Base-by-base conservation (phyloP, 345 rosid genomes). In the Eucalyptus cloeziana region DNA sequence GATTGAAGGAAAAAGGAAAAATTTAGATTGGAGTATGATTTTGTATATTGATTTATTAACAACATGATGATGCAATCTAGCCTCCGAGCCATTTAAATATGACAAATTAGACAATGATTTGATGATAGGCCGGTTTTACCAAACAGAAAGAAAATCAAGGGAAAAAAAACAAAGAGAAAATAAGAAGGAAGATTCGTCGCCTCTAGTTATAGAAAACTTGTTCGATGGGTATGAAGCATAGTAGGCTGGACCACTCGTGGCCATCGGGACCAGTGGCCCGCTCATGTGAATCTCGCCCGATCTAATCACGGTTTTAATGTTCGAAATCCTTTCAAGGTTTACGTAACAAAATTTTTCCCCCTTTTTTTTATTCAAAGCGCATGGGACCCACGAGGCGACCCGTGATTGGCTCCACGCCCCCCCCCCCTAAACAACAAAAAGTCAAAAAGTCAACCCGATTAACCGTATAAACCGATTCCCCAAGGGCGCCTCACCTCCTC, bases 401-500 rank as follows among this genome's bases (percentile, higher is more conserved):
- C 13, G 83, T 21, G 83, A 76, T 76, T 76, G 83, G 83, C 25
- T 76, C 27, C 47, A 24, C 27, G 83, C 27, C 45, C 5, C 9
- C 25, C n/a, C 4, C 5, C 33, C 8, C 13, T 19, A 37, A 37
- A 3, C 47, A 10, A 44, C 83, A 3, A 37, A 12, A 7, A 24
- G 58, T 50, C 54, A 88, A 79, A 7, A 43, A 49, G 90, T 88
- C 90, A 88, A 88, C 86, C 83, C 49, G 49, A 43, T 85, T 85
- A 85, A 88, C 90, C 81, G 83, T 62, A 88, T 85, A 22, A 88
- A 83, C 89, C 86, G 49, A 88, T 64, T 52, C 14, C 33, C 69
- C 58, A 21, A 52, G 2, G 2, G 58, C 58, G 25, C 25, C 24
- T 1, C 58, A 21, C 58, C 25, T 3, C 58, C 58, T 21, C 45